These are phyloP conservation scores for Diatrype stigma DNA, from an alignment of 2,329 filamentous ascomycete genomes.

Conservation along the genomic window DNA sequence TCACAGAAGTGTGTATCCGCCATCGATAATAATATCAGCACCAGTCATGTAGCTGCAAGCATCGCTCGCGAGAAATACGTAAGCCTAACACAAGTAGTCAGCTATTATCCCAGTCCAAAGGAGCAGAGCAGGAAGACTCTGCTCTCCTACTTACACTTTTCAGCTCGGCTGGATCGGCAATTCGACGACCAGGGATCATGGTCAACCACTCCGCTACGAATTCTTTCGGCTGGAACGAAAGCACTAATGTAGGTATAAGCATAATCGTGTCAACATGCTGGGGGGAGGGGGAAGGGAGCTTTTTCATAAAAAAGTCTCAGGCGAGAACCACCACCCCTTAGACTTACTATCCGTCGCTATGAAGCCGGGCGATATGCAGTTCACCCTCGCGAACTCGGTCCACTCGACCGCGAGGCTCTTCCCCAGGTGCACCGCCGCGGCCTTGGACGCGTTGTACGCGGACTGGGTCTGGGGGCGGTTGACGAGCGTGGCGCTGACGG, in stretches of 20 bases:
- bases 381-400: conserved; percentile 54
- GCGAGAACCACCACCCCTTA: conserved; percentile 29
- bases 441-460: conserved; percentile 54
- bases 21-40: conserved; percentile 44
- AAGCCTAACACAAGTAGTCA: background rate
- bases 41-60: conserved; percentile 48
- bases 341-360: conserved; percentile 46
- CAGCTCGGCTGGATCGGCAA: conserved; percentile 40
- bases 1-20: conserved; percentile 22
- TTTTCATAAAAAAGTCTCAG: conserved; percentile 43
- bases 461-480: conserved; percentile 51
- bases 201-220: background rate
- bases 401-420: conserved; percentile 53
- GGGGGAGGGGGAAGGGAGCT: no score
- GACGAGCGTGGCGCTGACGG: conserved; percentile 28
- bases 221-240: background rate
- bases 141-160: conserved; percentile 39
- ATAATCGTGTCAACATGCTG: conserved; percentile 58
- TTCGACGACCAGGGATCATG: background rate
- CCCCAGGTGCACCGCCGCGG: conserved; percentile 51
- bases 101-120: no score
- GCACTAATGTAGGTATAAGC: conserved; percentile 36
- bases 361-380: conserved; percentile 50
- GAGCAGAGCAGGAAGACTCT: no score
- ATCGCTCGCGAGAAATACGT: conserved; percentile 38